Base-by-base conservation (phyloP, 2,329 filamentous ascomycete species). In the Pseudocercospora pini-densiflorae region DNA sequence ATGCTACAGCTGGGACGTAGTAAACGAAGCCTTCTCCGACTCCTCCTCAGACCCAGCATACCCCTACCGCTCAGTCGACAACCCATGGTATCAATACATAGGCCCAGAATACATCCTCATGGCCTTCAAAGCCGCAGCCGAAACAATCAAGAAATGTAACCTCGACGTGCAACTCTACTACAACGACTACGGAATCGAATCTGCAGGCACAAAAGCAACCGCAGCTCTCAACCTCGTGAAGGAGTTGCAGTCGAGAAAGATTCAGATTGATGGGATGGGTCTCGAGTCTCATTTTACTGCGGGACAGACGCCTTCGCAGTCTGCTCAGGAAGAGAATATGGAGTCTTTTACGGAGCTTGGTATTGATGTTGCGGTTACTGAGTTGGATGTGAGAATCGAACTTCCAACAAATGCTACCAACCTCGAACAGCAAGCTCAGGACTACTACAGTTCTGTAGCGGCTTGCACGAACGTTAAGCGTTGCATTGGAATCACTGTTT, bases 321-420 rank as follows among this genome's bases (percentile, higher is more conserved):
- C 71, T 1, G 69, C 72, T 53, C 80, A 81, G 8, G 75, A 75
- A 12, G 82, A 84, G 5, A 67, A 70, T 23, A 80, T 89, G 69
- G 80, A 83, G 68, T 78, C 80, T 0, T 85, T 88, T 59, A 85
- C 83, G 2, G 73, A 73, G n/a, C 77, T 85, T 23, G 82, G 81
- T 19, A 81, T 85, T 21, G 87, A 90, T 69, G 82, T 89, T 24
- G 87, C 87, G 8, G 81, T 89, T 62, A 90, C 88, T 1, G 88
- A 90, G 79, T 81, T 90, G 19, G 89, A 92, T 72, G 89, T 91
- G 70, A 71, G 76, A 36, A 71, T 78, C 33, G 68, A 55, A 31
- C 73, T 73, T 1, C 77, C 77, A 1, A 70, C 72, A 1, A 76
- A 72, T 1, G 65, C 70, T 1, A 66, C 68, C 0, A 73, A 72